Evolutionary conservation across 768 basidiomycete species (phyloP).

Genomic region (Gloeostereum incarnatum): DNA sequence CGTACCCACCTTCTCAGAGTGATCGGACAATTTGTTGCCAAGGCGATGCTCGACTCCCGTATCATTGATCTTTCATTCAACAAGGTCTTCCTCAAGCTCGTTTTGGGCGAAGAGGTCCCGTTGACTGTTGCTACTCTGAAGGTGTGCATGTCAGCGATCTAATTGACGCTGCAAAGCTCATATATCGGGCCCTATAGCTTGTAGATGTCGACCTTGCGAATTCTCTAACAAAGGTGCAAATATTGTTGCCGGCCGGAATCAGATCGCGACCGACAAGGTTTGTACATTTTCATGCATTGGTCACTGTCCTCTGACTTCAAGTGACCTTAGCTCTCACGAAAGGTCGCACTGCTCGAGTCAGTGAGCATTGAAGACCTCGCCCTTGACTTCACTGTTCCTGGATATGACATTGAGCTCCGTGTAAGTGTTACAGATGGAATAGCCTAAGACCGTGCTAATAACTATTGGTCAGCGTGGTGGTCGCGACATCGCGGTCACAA

Average conservation of each 20-base stretch:
- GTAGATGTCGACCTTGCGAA: slow-evolving; percentile 82
- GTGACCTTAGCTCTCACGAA: slow-evolving; percentile 36
- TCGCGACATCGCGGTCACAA: slow-evolving; percentile 69
- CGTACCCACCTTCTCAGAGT: slow-evolving; percentile 80
- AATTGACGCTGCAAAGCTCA: not conserved
- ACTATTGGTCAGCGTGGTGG: slow-evolving; percentile 55
- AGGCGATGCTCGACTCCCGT: slow-evolving; percentile 93
- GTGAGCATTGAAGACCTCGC: slow-evolving; percentile 79
- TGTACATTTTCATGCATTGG: slow-evolving; percentile 3
- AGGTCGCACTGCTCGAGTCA: slow-evolving; percentile 48
- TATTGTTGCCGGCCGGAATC: slow-evolving; percentile 41
- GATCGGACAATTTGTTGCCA: slow-evolving; percentile 93
- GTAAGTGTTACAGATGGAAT: slow-evolving; percentile 28
- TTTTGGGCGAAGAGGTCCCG: slow-evolving; percentile 82
- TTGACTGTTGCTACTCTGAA: slow-evolving; percentile 76
- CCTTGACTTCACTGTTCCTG: slow-evolving; percentile 94
- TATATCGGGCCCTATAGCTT: slow-evolving; percentile 42
- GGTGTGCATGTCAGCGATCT: slow-evolving; percentile 23
- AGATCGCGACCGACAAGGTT: slow-evolving; percentile 47
- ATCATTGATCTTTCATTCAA: slow-evolving; percentile 96
- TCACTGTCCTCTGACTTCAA: not conserved
- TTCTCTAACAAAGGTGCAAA: slow-evolving; percentile 73
- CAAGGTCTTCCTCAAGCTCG: slow-evolving; percentile 87
- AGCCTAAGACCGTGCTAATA: slow-evolving; percentile 2
- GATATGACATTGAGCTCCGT: slow-evolving; percentile 87